phyloP scores from a whole-genome alignment of 257 asterid species.

The Echites panduratus region DNA sequence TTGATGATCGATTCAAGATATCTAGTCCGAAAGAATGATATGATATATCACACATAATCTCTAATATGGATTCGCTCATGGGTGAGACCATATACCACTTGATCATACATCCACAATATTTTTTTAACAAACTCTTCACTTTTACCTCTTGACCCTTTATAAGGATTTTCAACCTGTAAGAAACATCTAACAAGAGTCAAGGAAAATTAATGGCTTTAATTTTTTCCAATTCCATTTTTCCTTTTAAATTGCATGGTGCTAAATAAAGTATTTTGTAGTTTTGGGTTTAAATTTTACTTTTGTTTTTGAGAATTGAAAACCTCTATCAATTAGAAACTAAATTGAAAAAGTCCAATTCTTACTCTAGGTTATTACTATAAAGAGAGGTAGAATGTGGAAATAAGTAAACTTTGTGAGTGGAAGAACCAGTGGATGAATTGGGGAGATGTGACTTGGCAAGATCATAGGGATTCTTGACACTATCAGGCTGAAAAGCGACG shows the following conservation, averaged over 20 bases:
- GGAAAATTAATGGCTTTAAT: background rate
- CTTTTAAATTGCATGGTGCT: background rate
- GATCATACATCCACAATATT: too few relatives aligned
- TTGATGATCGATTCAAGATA: too few relatives aligned
- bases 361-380: background rate
- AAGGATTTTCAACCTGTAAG: too few relatives aligned
- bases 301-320: background rate
- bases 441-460: slow-evolving; percentile 62
- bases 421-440: slow-evolving; percentile 58
- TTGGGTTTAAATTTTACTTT: background rate
- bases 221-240: background rate
- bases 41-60: too few relatives aligned
- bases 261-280: background rate
- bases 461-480: slow-evolving; percentile 51
- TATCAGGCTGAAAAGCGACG: slow-evolving; percentile 27
- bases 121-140: too few relatives aligned
- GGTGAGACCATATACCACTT: too few relatives aligned
- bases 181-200: too few relatives aligned
- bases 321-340: background rate
- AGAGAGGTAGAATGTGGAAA: background rate
- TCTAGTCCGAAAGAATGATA: too few relatives aligned
- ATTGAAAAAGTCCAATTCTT: background rate
- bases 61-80: too few relatives aligned
- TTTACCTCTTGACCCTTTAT: too few relatives aligned
- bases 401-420: slow-evolving; percentile 65